These are phyloP conservation scores for Penicillium sp. DNA, from an alignment of 2,329 filamentous ascomycete species.

Conservation along the genomic window DNA sequence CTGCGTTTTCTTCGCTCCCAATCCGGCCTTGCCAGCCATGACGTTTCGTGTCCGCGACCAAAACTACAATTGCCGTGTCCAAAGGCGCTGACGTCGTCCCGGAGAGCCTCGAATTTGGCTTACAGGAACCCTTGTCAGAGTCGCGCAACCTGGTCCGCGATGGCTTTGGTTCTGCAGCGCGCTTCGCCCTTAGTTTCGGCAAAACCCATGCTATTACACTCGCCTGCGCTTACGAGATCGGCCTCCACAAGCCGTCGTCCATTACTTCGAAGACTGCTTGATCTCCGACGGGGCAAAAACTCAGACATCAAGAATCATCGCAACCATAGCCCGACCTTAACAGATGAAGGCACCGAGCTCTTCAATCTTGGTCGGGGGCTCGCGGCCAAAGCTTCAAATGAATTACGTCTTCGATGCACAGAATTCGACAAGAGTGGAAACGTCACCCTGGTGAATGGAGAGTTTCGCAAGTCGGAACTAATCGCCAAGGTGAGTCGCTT, in stretches of 20 bases:
- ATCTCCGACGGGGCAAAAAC: slow-evolving; percentile 30
- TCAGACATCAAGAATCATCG: slow-evolving; percentile 42
- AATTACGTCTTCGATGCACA: slow-evolving; percentile 83
- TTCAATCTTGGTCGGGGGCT: slow-evolving; percentile 66
- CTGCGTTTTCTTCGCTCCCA: slow-evolving; percentile 69
- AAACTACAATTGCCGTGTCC: slow-evolving; percentile 10
- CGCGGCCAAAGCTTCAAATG: slow-evolving; percentile 70
- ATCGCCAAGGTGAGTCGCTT: slow-evolving; percentile 76
- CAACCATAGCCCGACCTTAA: slow-evolving; percentile 52
- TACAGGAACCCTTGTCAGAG: slow-evolving; percentile 15
- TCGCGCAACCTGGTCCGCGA: slow-evolving; percentile 25
- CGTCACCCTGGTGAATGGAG: slow-evolving; percentile 85
- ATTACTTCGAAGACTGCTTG: slow-evolving; percentile 34
- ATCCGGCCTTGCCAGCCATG: slow-evolving; percentile 51
- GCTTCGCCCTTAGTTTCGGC: slow-evolving; percentile 5
- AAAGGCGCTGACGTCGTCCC: slow-evolving; percentile 15
- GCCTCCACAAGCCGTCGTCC: slow-evolving; percentile 29
- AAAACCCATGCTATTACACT: slow-evolving; percentile 4
- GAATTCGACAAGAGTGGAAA: slow-evolving; percentile 91
- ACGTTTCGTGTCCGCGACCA: slow-evolving; percentile 21
- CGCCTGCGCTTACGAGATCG: slow-evolving; percentile 19
- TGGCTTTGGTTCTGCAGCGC: slow-evolving; percentile 22
- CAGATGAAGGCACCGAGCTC: slow-evolving; percentile 55
- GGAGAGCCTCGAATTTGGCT: slow-evolving; percentile 19
- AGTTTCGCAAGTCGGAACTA: slow-evolving; percentile 95